Evolutionary conservation across 1,284 basidiomycete genomes (phyloP).

Genomic region (Tausonia pullulans): DNA sequence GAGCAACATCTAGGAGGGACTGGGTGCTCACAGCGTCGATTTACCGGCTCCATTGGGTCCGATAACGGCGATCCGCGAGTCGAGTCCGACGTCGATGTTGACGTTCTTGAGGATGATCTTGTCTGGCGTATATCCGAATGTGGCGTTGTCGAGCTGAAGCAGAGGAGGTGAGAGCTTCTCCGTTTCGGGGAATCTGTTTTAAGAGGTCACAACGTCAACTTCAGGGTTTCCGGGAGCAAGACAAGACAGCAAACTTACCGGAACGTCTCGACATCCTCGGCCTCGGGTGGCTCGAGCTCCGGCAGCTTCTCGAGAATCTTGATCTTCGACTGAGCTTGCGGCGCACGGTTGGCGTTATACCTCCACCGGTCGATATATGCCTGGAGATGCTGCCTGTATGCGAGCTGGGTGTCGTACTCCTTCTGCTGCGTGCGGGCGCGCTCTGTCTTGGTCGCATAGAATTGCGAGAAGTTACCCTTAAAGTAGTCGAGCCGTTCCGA

Average conservation of each 20-base stretch:
- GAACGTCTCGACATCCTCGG: conserved; percentile 81
- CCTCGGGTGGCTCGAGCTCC: conserved; percentile 81
- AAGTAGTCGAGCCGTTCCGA: conserved; percentile 81
- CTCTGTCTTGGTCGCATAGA: conserved; percentile 97
- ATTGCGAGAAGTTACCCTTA: conserved; percentile 91
- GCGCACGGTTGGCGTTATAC: conserved; percentile 84
- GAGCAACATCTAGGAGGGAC: background rate
- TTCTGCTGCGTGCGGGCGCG: conserved; percentile 80
- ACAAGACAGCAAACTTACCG: conserved; percentile 39
- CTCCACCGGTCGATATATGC: conserved; percentile 97
- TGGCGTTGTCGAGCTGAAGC: conserved; percentile 84
- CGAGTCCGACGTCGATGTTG: conserved; percentile 81
- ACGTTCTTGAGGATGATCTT: conserved; percentile 67
- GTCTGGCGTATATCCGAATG: conserved; percentile 79
- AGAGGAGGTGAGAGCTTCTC: conserved; percentile 95
- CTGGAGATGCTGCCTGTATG: conserved; percentile 88
- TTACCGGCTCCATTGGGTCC: conserved; percentile 52
- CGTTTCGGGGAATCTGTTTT: conserved; percentile 66
- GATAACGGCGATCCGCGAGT: conserved; percentile 82
- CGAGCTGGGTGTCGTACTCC: conserved; percentile 91
- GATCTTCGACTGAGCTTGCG: conserved; percentile 92
- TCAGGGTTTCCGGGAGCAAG: background rate
- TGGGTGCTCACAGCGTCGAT: conserved; percentile 31
- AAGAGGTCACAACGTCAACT: background rate
- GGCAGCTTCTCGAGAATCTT: conserved; percentile 98